Evolutionary conservation across 2,329 filamentous ascomycete genomes (phyloP).

Genomic region (Ustilaginoidea virens): DNA sequence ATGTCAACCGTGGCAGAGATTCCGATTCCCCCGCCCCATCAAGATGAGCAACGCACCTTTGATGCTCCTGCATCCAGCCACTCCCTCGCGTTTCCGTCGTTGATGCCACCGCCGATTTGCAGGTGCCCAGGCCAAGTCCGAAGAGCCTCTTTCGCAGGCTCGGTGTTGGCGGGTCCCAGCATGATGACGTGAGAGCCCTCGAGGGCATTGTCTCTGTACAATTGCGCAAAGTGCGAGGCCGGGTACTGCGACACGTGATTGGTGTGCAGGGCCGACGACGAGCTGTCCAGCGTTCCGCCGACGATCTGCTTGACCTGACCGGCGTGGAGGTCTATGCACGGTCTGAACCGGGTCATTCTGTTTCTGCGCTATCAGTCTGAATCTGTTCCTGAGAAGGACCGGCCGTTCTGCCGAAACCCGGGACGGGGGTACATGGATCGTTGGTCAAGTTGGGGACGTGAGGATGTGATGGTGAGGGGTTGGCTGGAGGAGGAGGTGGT

Average conservation of each 20-base stretch:
- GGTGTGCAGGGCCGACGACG: constrained; percentile 56
- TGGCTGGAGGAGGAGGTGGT: too few relatives aligned
- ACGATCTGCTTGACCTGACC: constrained; percentile 98
- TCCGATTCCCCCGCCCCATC: too few relatives aligned
- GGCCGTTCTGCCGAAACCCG: too few relatives aligned
- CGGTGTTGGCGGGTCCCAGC: constrained; percentile 77
- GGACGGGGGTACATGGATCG: too few relatives aligned
- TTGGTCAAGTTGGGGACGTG: too few relatives aligned
- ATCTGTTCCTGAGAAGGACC: too few relatives aligned
- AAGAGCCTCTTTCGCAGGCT: constrained; percentile 64
- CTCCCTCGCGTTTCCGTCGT: constrained; percentile 61
- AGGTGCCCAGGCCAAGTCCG: constrained; percentile 63
- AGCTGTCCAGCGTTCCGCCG: constrained; percentile 70
- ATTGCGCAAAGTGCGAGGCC: constrained; percentile 60
- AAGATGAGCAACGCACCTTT: constrained; percentile 54
- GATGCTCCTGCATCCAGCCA: constrained; percentile 85
- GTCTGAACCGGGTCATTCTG: constrained; percentile 80
- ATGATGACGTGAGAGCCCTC: constrained; percentile 88
- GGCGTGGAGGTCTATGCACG: constrained; percentile 95
- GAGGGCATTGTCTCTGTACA: constrained; percentile 65
- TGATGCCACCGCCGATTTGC: constrained; percentile 92
- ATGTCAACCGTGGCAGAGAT: too few relatives aligned
- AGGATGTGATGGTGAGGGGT: too few relatives aligned
- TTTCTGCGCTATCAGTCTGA: too few relatives aligned
- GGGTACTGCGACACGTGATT: constrained; percentile 84